Evolutionary conservation across 352 stramenopile genomes (phyloP).

Genomic region (Pythium biforme): DNA sequence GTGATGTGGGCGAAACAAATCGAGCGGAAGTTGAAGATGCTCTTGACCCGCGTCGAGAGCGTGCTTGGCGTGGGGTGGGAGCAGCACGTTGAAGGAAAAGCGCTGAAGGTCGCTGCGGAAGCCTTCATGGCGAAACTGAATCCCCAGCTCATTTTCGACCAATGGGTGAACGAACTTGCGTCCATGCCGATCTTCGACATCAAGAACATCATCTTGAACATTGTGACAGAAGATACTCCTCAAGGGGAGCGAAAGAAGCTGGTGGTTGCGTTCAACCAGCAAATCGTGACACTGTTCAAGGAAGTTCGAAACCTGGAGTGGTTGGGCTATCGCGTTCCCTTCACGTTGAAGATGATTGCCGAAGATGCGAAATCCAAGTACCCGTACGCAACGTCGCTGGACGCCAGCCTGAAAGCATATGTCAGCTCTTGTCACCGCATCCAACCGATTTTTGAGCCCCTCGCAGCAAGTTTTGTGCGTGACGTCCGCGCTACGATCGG

Average conservation of each 20-base stretch:
- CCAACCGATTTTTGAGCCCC: conserved; percentile 78
- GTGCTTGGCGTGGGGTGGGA: conserved; percentile 97
- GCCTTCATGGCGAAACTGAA: conserved; percentile 88
- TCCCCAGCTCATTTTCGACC: conserved; percentile 92
- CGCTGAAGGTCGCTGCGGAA: conserved; percentile 91
- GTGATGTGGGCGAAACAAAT: conserved; percentile 99
- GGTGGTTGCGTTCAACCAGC: conserved; percentile 95
- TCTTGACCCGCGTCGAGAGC: conserved; percentile 96
- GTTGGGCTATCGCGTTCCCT: conserved; percentile 96
- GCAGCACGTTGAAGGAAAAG: conserved; percentile 95
- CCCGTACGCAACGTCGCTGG: conserved; percentile 96
- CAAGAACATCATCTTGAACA: conserved; percentile 90
- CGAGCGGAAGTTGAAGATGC: conserved; percentile 96
- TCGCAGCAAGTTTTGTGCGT: conserved; percentile 72
- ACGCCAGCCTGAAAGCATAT: conserved; percentile 96
- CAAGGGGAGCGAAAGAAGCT: conserved; percentile 77
- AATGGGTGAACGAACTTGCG: conserved; percentile 93
- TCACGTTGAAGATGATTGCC: conserved; percentile 94
- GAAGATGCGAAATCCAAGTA: conserved; percentile 98
- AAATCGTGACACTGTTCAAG: conserved; percentile 98
- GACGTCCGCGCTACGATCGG: conserved; percentile 82
- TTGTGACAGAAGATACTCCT: conserved; percentile 76
- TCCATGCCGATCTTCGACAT: conserved; percentile 91
- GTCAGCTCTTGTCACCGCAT: conserved; percentile 72
- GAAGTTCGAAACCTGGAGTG: conserved; percentile 99